Base-by-base conservation (phyloP, 257 asterid genomes). In the Capsicum rhomboideum region DNA sequence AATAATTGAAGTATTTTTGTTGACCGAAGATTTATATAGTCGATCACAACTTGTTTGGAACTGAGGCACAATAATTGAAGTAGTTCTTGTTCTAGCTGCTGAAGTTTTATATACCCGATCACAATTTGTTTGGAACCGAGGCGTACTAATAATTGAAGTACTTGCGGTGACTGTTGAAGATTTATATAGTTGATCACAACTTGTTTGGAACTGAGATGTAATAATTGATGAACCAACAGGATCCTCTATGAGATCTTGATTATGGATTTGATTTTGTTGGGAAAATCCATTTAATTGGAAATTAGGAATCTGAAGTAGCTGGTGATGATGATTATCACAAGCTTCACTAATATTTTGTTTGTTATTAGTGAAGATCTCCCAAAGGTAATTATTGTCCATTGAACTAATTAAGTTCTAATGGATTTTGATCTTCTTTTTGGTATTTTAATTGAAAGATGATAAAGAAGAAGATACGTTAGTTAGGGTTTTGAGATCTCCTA, bases 401-500 rank as follows among this genome's bases (percentile, higher is more conserved):
- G 81, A 49, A 75, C 61, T 75, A 28, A 64, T 28, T 14, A 14
- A 26, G 21, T 42, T 12, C 80, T 75, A 28, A 8, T 75, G 40
- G 81, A 17, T 75, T 49, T 26, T 17, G 49, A 59, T 75, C 44
- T 8, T 75, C 61, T 75, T 75, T 75, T 26, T 28, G 61, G 59
- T 75, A 75, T 49, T 75, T 18, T 75, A 75, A 75, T 67, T 75
- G 59, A 23, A 46, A 49, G 37, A 23, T 49, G 26, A 14, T 49
- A 75, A 75, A 75, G 80, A 75, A 75, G 23, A 49, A 49, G 81
- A 75, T 75, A 75, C 80, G 80, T 75, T 75, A 7, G 42, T 75
- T 75, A 75, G 80, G 80, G 80, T 75, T 75, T 26, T 75, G 59
- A 49, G 59, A 75, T 72, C 79, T 72, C 12, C 56, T 23, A 71